phyloP scores from a whole-genome alignment of 2,329 filamentous ascomycete genomes.

The Apiospora arundinis region DNA sequence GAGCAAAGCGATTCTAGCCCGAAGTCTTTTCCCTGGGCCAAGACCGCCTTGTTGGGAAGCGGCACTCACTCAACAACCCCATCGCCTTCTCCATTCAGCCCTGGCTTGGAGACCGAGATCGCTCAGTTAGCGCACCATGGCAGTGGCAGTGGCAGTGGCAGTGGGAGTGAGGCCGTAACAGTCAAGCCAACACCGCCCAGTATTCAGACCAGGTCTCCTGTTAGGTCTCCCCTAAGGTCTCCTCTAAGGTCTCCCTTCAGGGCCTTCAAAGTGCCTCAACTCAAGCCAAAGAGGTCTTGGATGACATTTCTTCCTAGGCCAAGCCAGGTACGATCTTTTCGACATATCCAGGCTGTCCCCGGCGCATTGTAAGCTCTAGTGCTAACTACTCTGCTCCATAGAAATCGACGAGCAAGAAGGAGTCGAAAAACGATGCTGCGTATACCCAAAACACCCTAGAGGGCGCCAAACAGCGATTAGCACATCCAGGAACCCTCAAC shows the following conservation, averaged over 20 bases:
- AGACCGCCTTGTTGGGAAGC: neutral
- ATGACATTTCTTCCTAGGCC: neutral
- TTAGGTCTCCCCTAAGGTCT: neutral
- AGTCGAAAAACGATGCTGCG: slow-evolving; percentile 16
- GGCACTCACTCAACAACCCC: neutral
- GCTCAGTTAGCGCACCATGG: neutral
- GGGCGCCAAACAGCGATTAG: slow-evolving; percentile 23
- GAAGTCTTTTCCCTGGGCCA: neutral
- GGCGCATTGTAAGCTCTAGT: neutral
- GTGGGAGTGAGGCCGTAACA: neutral
- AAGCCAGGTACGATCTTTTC: slow-evolving; percentile 15
- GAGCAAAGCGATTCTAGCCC: neutral
- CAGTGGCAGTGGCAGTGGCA: neutral
- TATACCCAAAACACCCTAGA: slow-evolving; percentile 24
- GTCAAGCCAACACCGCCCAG: neutral
- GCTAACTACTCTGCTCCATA: neutral
- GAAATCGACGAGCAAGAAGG: neutral
- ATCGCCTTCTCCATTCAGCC: neutral
- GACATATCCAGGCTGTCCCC: neutral
- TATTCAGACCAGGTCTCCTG: neutral
- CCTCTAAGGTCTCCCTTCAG: neutral
- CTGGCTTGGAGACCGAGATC: neutral
- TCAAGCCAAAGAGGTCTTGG: slow-evolving; percentile 21
- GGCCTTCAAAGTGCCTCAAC: neutral
- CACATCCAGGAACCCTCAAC: slow-evolving; percentile 8